Evolutionary conservation across 495 filamentous ascomycete species (phyloP).

Genomic region (Lophiotrema nucula): DNA sequence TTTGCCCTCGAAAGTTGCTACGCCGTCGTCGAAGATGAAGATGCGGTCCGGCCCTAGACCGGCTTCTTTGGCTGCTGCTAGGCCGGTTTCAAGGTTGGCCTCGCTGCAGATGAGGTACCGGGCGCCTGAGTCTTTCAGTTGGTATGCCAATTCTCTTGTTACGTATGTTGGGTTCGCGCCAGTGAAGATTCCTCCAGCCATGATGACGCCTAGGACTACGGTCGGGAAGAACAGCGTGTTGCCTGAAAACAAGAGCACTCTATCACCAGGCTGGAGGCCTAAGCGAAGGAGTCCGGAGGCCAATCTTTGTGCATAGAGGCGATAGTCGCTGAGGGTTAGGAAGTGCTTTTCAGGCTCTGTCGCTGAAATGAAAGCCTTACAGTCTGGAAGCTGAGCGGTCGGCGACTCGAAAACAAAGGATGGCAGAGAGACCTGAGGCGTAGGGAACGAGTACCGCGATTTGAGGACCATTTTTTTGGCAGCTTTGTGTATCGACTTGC

Average conservation of each 20-base stretch:
- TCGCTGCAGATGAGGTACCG: slow-evolving; percentile 52
- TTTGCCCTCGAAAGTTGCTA: slow-evolving; percentile 36
- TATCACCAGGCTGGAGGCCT: slow-evolving; percentile 67
- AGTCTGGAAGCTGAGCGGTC: slow-evolving; percentile 46
- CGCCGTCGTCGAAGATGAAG: slow-evolving; percentile 41
- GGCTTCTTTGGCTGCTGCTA: slow-evolving; percentile 35
- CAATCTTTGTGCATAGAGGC: slow-evolving; percentile 68
- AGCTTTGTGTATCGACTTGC: no score
- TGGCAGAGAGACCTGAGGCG: slow-evolving; percentile 52
- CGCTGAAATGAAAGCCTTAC: slow-evolving; percentile 53
- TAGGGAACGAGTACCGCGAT: slow-evolving; percentile 50
- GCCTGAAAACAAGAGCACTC: slow-evolving; percentile 56
- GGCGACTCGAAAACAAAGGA: slow-evolving; percentile 52
- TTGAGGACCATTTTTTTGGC: slow-evolving; percentile 59
- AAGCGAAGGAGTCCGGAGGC: slow-evolving; percentile 65
- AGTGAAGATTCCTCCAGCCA: slow-evolving; percentile 76
- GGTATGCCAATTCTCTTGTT: slow-evolving; percentile 67
- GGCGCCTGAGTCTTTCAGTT: slow-evolving; percentile 68
- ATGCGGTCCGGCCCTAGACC: slow-evolving; percentile 31
- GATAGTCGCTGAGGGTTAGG: slow-evolving; percentile 58
- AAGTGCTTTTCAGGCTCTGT: slow-evolving; percentile 55
- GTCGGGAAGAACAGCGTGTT: slow-evolving; percentile 66
- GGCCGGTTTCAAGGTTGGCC: slow-evolving; percentile 36
- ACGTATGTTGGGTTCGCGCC: slow-evolving; percentile 79
- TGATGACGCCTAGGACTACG: slow-evolving; percentile 68